A percentile compares a stretch with the other conserved stretches of the same genome.
phyloP scores from a whole-genome alignment of 2,329 filamentous ascomycete species.

The Pyricularia grisea region DNA sequence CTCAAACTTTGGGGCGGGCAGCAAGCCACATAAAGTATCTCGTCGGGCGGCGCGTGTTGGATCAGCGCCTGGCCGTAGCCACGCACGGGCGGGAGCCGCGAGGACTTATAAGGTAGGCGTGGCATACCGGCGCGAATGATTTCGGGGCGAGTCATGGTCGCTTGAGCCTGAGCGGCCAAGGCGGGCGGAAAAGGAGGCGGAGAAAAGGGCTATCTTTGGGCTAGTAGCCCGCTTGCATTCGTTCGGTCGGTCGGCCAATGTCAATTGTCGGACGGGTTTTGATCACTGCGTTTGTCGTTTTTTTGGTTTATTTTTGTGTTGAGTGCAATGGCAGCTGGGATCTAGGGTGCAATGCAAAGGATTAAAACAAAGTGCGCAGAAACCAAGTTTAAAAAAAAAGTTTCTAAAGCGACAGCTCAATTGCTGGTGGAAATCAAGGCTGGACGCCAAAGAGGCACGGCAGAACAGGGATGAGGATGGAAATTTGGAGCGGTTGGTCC shows the following conservation, averaged over 20 bases:
- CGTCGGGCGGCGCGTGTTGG: slow-evolving; percentile 8
- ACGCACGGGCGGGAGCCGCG: neutral
- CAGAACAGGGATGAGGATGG: neutral
- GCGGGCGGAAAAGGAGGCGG: neutral
- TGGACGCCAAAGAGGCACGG: neutral
- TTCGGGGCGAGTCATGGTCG: slow-evolving; percentile 48
- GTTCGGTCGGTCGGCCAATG: neutral
- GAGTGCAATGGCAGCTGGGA: neutral
- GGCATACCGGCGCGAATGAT: slow-evolving; percentile 52
- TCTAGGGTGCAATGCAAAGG: neutral
- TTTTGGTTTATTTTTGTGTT: neutral
- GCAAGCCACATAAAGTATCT: slow-evolving; percentile 9
- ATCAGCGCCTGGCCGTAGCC: neutral
- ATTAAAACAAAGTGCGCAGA: neutral
- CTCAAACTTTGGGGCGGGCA: slow-evolving; percentile 1
- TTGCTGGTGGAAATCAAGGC: neutral
- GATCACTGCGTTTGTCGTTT: neutral
- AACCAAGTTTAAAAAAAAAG: neutral
- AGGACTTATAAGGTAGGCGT: neutral
- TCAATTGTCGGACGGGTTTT: neutral
- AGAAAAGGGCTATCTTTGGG: neutral
- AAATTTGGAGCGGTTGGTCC: neutral
- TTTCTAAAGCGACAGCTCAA: neutral
- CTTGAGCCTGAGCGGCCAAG: slow-evolving; percentile 7
- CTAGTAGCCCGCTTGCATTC: neutral